Evolutionary conservation across 129 eudicot species (phyloP).

Genomic region (Lactuca saligna): DNA sequence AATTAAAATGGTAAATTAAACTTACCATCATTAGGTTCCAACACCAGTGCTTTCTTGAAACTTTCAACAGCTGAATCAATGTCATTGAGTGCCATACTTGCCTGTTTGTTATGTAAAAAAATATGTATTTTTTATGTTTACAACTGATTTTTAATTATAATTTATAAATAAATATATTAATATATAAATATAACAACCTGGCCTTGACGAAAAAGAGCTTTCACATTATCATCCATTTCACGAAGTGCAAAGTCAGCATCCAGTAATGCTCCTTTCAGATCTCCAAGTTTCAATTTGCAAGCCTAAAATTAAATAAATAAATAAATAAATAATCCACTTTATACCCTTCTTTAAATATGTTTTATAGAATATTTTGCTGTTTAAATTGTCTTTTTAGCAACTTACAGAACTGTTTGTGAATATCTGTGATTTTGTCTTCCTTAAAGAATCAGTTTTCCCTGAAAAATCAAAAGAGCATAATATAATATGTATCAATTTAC

Average conservation of each 20-base stretch:
- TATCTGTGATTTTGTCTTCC: slow-evolving; percentile 77
- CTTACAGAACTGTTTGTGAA: slow-evolving; percentile 86
- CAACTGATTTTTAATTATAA: background rate
- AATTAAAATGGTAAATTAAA: slow-evolving; percentile 4
- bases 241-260: slow-evolving; percentile 93
- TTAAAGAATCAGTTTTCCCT: slow-evolving; percentile 58
- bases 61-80: slow-evolving; percentile 81
- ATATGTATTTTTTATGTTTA: background rate
- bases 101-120: slow-evolving; percentile 43
- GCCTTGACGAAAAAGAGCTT: slow-evolving; percentile 91
- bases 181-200: slow-evolving; percentile 54
- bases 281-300: slow-evolving; percentile 87
- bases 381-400: background rate
- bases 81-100: slow-evolving; percentile 77
- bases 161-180: background rate
- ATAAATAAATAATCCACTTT: too few species aligned
- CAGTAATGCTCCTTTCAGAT: slow-evolving; percentile 74
- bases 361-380: background rate
- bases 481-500: slow-evolving; percentile 4
- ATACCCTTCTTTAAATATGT: too few species aligned
- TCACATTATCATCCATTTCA: slow-evolving; percentile 81
- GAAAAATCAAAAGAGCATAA: slow-evolving; percentile 27
- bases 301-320: slow-evolving; percentile 39
- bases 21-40: slow-evolving; percentile 88
- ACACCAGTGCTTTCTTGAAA: slow-evolving; percentile 67